Evolutionary conservation across 495 filamentous ascomycete species (phyloP), one percentile per base, ranked within the genome.

Genomic region (Neurospora tetrasperma): DNA sequence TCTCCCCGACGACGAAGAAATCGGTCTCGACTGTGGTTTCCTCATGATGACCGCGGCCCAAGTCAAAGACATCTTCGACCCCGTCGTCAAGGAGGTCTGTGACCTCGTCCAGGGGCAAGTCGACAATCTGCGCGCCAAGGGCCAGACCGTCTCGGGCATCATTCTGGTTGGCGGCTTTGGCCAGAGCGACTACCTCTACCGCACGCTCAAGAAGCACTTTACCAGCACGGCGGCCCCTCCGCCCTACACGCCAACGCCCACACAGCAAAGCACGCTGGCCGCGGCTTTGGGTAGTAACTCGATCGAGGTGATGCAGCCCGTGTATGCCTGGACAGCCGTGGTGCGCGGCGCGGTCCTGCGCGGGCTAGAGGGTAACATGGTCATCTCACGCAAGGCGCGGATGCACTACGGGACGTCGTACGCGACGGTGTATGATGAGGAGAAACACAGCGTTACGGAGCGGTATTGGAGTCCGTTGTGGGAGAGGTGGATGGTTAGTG

Each of bases 341-440:
- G 90, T 92, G 39, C 84, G 88, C 70, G 89, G 88, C 31, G 93
- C 87, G 11, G 91, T 89, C 42, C 83, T 92, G 69, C 84, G 88
- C 74, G 91, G 90, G 10, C 80, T 93, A 31, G 91, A 93, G 78
- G 90, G 88, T 35, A 90, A 85, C 77, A 90, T 92, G 86, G 89
- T 93, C 6, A 85, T 91, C 41, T 89, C 85, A 38, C 80, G 91
- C 38, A 87, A 89, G 75, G 86, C 89, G 41, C 83, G 91, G 66
- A 90, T 88, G 85, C 90, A 92, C 80, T 93, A 93, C 78, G 91
- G 91, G n/a, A 93, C 91, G 10, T 89, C 87, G 48, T 92, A 92
- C 80, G 91, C 91, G 1, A 92, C 91, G 0, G 89, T 90, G 9
- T 93, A 90, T 79, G 90, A 92, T 74, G 90, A 90, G 74, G 82